Base-by-base conservation (phyloP, 73 alveolate species). In the Symbiodinium pilosum region DNA sequence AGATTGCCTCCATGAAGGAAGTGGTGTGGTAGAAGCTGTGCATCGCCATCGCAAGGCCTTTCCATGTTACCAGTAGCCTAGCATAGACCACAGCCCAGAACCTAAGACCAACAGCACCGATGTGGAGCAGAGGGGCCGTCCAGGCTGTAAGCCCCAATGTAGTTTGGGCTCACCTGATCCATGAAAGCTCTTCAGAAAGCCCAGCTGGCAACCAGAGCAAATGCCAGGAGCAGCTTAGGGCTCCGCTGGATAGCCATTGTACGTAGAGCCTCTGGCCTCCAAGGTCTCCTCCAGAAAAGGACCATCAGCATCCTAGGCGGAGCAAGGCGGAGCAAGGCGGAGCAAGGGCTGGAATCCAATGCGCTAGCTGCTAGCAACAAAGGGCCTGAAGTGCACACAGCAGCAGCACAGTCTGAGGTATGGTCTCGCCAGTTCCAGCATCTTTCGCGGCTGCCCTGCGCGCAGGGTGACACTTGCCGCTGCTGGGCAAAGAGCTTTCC, bases 21-120 rank as follows among this genome's bases (percentile, higher is more conserved):
- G 41, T 36, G 43, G 97, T 91, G 97, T 91, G 97, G 34, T 91
- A 91, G 83, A 91, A 68, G 30, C 97, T 91, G 54, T 91, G 97
- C 97, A 91, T 68, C 3, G 97, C 97, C 8, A 91, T 91, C 56
- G 97, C 97, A 87, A 91, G 75, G 42, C 94, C 94, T 87, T 34
- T 32, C 34, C 32, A 64, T 28, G 38, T 16, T 0, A 6, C 16
- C 41, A 64, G 71, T 30, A 64, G 77, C 77, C 77, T 26, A 64
- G 77, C 16, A 64, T 47, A 47, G 14, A 47, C 6, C 6, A 47
- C 59, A 47, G 6, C n/a, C 59, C 14, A 47, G 59, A 47, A 47
- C 14, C 59, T 14, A 9, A 6, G 14, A 47, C 59, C 59, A 47
- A n/a, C n/a, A n/a, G n/a, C n/a, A n/a, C n/a, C n/a, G n/a, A n/a